Evolutionary conservation across 768 basidiomycete species (phyloP).

Genomic region (Mycena leptocephala): DNA sequence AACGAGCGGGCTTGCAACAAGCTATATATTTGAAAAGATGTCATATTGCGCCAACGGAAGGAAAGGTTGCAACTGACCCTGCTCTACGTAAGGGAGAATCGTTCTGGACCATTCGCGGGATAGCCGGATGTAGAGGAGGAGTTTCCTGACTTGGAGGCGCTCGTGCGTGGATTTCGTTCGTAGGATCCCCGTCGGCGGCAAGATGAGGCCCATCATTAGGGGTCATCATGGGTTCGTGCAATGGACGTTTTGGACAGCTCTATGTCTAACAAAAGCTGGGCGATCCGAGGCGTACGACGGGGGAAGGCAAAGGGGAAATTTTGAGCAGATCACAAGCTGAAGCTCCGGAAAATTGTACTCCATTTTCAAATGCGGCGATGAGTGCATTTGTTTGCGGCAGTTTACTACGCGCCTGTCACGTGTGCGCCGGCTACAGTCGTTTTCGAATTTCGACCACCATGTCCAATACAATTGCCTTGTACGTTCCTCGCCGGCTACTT

Average conservation of each 20-base stretch:
- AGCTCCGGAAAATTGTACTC: background rate
- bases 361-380: background rate
- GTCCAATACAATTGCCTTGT: slow-evolving; percentile 72
- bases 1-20: slow-evolving; percentile 73
- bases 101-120: slow-evolving; percentile 45
- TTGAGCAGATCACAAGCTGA: too few relatives aligned
- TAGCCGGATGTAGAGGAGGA: slow-evolving; percentile 25
- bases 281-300: background rate
- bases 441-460: slow-evolving; percentile 45
- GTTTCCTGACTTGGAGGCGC: slow-evolving; percentile 32
- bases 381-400: background rate
- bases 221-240: slow-evolving; percentile 2
- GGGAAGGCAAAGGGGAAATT: too few relatives aligned
- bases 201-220: slow-evolving; percentile 12
- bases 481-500: slow-evolving; percentile 34
- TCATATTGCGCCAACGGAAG: slow-evolving; percentile 36
- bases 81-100: slow-evolving; percentile 67
- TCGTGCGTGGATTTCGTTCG: slow-evolving; percentile 21
- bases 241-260: background rate
- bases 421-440: too few relatives aligned
- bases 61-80: slow-evolving; percentile 60
- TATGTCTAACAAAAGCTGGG: background rate
- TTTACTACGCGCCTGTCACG: background rate
- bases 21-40: slow-evolving; percentile 49
- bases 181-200: background rate